Conservation (phyloP, 2,329 filamentous ascomycete genomes). For the Paecilomyces sp. region DNA sequence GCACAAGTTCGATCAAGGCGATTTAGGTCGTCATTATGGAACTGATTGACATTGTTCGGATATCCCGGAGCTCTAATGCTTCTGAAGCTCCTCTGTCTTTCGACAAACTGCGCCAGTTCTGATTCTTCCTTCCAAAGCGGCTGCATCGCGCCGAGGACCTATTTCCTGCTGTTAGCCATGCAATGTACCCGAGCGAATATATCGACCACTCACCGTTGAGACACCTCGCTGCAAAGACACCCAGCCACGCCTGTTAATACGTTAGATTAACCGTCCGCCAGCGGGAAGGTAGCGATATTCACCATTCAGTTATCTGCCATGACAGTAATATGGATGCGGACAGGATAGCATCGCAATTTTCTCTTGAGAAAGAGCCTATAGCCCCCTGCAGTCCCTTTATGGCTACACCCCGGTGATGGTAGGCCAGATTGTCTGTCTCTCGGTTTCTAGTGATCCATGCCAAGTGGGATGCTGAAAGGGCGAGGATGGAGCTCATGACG, state of each 20-base stretch:
- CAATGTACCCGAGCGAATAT: background rate
- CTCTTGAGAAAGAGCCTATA: constrained; percentile 73
- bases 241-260: constrained; percentile 69
- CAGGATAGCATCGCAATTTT: constrained; percentile 84
- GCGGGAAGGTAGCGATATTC: constrained; percentile 36
- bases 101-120: constrained; percentile 43
- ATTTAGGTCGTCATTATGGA: constrained; percentile 59
- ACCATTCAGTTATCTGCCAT: constrained; percentile 97
- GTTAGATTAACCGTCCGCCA: constrained; percentile 23
- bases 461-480: constrained; percentile 91
- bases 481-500: constrained; percentile 88
- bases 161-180: constrained; percentile 6
- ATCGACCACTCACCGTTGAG: constrained; percentile 60
- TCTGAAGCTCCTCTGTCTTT: constrained; percentile 32
- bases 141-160: constrained; percentile 89
- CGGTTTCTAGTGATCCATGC: constrained; percentile 81
- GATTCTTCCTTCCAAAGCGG: constrained; percentile 80
- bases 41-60: constrained; percentile 14
- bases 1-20: constrained; percentile 60
- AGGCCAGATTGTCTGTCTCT: constrained; percentile 79
- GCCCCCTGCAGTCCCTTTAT: constrained; percentile 83
- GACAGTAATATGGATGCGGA: constrained; percentile 87
- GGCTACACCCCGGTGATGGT: constrained; percentile 79
- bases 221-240: constrained; percentile 87
- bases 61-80: constrained; percentile 26